Evolutionary conservation across 306 rosid genomes (phyloP), one percentile per base, ranked within the genome.

Genomic region (Begonia peltatifolia): DNA sequence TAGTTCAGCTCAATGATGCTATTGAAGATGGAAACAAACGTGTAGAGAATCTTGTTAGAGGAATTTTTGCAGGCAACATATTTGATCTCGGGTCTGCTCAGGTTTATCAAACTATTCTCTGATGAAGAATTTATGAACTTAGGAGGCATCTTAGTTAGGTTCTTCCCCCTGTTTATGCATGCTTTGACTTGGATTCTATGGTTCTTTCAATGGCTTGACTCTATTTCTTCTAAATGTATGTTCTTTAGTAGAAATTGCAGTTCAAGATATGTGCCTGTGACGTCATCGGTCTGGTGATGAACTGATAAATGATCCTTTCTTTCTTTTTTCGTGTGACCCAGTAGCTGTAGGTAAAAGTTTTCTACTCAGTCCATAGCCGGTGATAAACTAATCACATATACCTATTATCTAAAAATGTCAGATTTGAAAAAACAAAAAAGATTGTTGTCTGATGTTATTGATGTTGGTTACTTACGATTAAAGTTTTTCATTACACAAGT

Each of bases 61-160:
- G 99, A 46, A 71, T 90, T 63, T 90, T 90, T 36, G 95, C 99
- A 2, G 99, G 99, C 57, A 90, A 90, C 69, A 86, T 90, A 60
- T 90, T 90, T 73, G 99, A 90, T 75, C 99, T 90, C 47, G 99
- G 99, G 69, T 83, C 94, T 30, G 92, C 94, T 44, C 92, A 81
- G 87, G 95, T 90, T 62, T 36, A 56, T 59, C 64, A 15, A 46
- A 50, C 38, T 58, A 58, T 36, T 43, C 22, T 42, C 16, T 46
- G 42, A 66, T 54, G 62, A 46, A 30, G 38, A 30, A 30, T 30
- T 20, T 30, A 30, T 7, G 38, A 30, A 30, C 38, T 30, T 30
- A 20, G 23, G 23, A 20, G 23, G 23, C 23, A 20, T 20, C 23
- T 20, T 20, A 30, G 38, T 30, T 30, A 7, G 6, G 38, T 3